Base-by-base conservation (phyloP, 805 yeast species). In the Saturnispora halmiae region DNA sequence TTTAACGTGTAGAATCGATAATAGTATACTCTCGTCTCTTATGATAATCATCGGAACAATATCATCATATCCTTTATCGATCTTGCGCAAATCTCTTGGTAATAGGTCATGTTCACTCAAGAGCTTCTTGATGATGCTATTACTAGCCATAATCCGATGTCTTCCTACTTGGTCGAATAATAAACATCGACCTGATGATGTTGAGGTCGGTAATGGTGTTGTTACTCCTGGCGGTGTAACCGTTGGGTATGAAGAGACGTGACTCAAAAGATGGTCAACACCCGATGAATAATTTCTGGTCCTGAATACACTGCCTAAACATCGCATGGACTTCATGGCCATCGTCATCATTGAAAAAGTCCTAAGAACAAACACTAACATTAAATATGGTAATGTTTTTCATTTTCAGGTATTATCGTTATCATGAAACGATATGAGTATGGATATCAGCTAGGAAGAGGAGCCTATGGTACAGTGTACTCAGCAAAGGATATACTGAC, bases 401-500 rank as follows among this genome's bases (percentile, higher is more conserved):
- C n/a, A n/a, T n/a, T n/a, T n/a, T n/a, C n/a, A n/a, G n/a, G n/a
- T n/a, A n/a, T n/a, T n/a, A n/a, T n/a, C n/a, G n/a, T n/a, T n/a
- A n/a, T 6, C 26, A 39, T 32, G 37, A 28, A 22, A 14, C 24
- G 42, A 53, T 75, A 73, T 50, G 63, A 60, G 35, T 55, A 75
- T 10, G 55, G 54, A 25, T 71, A 67, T 41, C 73, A 82, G 56
- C 73, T 83, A 4, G 92, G 92, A 4, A 63, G 80, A 41, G 92
- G 92, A 2, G 83, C 84, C 7, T 82, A 82, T 56, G 92, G 92
- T 0, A 79, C 75, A 3, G 92, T 82, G 2, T 82, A 75, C 57
- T 61, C 75, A 30, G 92, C 83, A 1, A 49, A 70, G 8, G 72
- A 79, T 48, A 63, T 63, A 36, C 48, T 56, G 5, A 49, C 66